These are phyloP conservation scores for Fusarium keratoplasticum DNA, from an alignment of 2,329 filamentous ascomycete species.

Conservation along the genomic window DNA sequence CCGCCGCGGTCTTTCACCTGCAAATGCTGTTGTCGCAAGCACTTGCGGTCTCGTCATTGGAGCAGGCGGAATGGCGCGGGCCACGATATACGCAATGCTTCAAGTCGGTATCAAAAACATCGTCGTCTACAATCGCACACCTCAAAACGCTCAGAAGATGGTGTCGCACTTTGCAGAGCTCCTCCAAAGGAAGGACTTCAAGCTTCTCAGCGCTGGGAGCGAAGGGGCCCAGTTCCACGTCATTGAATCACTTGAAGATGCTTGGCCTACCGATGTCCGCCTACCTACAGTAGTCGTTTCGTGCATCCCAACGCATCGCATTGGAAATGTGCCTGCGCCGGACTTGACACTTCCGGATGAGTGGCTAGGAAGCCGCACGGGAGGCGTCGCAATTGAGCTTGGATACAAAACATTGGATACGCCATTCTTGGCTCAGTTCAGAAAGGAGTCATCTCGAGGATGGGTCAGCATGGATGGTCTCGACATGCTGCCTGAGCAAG, in stretches of 20 bases:
- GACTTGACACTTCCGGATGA: constrained; percentile 76
- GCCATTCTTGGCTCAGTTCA: constrained; percentile 76
- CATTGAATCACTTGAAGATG: constrained; percentile 66
- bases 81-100: constrained; percentile 82
- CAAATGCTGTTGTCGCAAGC: constrained; percentile 70
- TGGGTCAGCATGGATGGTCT: constrained; percentile 84
- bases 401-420: constrained; percentile 81
- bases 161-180: constrained; percentile 76
- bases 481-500: constrained; percentile 81
- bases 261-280: constrained; percentile 73
- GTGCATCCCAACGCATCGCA: constrained; percentile 78
- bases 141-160: constrained; percentile 73
- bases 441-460: constrained; percentile 67
- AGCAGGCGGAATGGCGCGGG: constrained; percentile 81
- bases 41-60: constrained; percentile 71
- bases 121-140: constrained; percentile 78
- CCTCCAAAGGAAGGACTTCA: constrained; percentile 56
- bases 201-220: constrained; percentile 56
- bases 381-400: constrained; percentile 80
- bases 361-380: constrained; percentile 79
- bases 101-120: constrained; percentile 82
- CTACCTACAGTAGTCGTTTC: constrained; percentile 80
- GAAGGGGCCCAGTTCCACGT: constrained; percentile 66
- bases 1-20: constrained; percentile 77
- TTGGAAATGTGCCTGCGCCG: constrained; percentile 72